Base-by-base conservation (phyloP, 169 alveolate genomes). In the Plasmodium relictum region DNA sequence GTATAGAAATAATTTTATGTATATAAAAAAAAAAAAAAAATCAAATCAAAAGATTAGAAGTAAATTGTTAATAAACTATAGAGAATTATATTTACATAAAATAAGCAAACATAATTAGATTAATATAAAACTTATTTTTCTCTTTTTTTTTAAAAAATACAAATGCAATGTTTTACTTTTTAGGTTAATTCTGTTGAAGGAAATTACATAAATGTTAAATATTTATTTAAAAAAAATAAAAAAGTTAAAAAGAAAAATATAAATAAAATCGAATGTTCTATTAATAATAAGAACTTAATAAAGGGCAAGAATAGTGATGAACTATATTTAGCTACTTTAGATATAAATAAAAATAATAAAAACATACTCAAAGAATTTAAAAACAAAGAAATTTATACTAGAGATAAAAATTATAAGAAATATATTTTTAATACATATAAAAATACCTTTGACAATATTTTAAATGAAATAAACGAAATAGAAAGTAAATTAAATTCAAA, bases 121-220 rank as follows among this genome's bases (percentile, higher is more conserved):
- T 31, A 31, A 31, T 31, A 3, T 31, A 31, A 31, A 31, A 31
- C 39, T 31, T 31, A 1, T 31, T 31, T 31, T 31, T 31, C 39
- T 31, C 3, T 31, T 31, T 31, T 31, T 31, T 31, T 31, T 31
- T 31, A 31, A 31, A 31, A 31, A 31, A 2, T 31, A 48, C 16
- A 14, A 14, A 10, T 48, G 5, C 5, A 9, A 48, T 48, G 6
- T 18, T 24, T 24, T 44, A 18, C 63, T 45, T 56, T n/a, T 2
- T 41, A 78, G 89, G 68, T 58, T 63, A 63, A 56, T 18, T 24
- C 80, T 9, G 54, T 66, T 10, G 89, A 78, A 78, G 89, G 68
- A 6, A 78, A 78, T 39, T 78, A 65, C 41, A 22, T 78, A n/a
- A 66, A 58, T 12, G 68, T 61, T 31, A 78, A 65, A 50, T 78